A percentile compares a stretch with the other conserved stretches of the same genome.
Conservation (phyloP, 768 basidiomycete species). For the Suillus paluster region DNA sequence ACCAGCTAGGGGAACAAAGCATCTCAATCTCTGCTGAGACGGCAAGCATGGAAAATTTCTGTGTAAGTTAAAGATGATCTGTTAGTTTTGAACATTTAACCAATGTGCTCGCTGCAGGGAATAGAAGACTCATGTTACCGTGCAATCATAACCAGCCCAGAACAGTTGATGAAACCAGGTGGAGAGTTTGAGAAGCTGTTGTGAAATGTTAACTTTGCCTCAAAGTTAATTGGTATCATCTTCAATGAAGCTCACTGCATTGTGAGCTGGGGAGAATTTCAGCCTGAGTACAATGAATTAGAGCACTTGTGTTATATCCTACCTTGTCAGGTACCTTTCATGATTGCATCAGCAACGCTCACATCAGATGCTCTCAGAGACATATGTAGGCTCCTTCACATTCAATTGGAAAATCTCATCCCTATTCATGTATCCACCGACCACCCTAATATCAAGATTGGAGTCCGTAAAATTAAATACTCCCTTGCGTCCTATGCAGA, state of each 20-base stretch:
- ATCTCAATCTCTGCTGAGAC: no score
- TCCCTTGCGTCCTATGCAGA: slow-evolving; percentile 16
- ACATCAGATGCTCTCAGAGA: not conserved
- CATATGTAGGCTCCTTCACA: slow-evolving; percentile 1
- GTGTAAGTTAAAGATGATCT: no score
- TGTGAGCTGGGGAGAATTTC: slow-evolving; percentile 21
- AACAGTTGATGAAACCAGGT: slow-evolving; percentile 15
- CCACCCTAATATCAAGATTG: slow-evolving; percentile 22
- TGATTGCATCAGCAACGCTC: slow-evolving; percentile 25
- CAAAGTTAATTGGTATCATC: slow-evolving; percentile 17
- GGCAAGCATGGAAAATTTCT: no score
- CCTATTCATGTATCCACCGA: slow-evolving; percentile 12
- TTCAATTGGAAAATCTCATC: not conserved
- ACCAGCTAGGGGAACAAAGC: no score
- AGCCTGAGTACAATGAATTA: slow-evolving; percentile 18
- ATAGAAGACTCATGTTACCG: slow-evolving; percentile 11
- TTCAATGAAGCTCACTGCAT: slow-evolving; percentile 28
- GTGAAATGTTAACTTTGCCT: slow-evolving; percentile 13
- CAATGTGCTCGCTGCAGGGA: slow-evolving; percentile 2
- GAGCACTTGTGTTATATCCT: slow-evolving; percentile 17
- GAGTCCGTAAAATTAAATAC: slow-evolving; percentile 21
- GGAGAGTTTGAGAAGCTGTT: slow-evolving; percentile 17
- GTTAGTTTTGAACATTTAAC: no score
- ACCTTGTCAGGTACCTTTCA: slow-evolving; percentile 13
- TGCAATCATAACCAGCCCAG: slow-evolving; percentile 13